A percentile compares a stretch with the other conserved stretches of the same genome.
Evolutionary conservation across 2,329 filamentous ascomycete genomes (phyloP).

Genomic region (Thielaviopsis populi): DNA sequence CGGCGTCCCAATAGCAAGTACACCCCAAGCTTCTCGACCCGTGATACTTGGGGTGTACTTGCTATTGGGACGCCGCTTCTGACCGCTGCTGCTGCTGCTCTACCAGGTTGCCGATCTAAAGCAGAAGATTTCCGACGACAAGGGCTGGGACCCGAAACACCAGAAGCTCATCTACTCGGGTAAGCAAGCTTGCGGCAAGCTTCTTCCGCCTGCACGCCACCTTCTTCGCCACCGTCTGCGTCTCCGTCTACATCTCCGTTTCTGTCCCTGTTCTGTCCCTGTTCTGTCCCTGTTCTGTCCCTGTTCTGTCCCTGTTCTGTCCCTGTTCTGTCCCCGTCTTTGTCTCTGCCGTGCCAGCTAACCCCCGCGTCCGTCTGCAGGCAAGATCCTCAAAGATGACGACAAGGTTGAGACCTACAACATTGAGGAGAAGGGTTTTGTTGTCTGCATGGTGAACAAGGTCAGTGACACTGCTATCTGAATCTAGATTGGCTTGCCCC

Average conservation of each 20-base stretch:
- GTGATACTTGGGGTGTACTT: neutral
- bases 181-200: conserved; percentile 40
- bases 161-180: conserved; percentile 98
- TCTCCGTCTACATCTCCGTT: too few relatives aligned
- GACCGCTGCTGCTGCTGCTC: neutral
- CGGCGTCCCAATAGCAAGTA: too few relatives aligned
- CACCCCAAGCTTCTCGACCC: conserved; percentile 16
- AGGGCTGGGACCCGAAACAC: conserved; percentile 79
- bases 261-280: too few relatives aligned
- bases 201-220: too few relatives aligned
- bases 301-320: too few relatives aligned
- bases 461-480: conserved; percentile 38
- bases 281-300: too few relatives aligned
- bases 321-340: too few relatives aligned
- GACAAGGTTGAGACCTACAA: conserved; percentile 94
- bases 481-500: neutral
- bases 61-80: neutral
- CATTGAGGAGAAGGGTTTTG: conserved; percentile 98
- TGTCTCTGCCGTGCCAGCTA: neutral
- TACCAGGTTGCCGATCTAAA: conserved; percentile 74
- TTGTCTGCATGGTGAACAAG: conserved; percentile 98
- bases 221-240: neutral
- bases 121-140: conserved; percentile 79
- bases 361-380: conserved; percentile 35
- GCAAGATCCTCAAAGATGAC: conserved; percentile 96